Conservation (phyloP, 192 early-diverging fungal genomes). For the Coemansia sp. region DNA sequence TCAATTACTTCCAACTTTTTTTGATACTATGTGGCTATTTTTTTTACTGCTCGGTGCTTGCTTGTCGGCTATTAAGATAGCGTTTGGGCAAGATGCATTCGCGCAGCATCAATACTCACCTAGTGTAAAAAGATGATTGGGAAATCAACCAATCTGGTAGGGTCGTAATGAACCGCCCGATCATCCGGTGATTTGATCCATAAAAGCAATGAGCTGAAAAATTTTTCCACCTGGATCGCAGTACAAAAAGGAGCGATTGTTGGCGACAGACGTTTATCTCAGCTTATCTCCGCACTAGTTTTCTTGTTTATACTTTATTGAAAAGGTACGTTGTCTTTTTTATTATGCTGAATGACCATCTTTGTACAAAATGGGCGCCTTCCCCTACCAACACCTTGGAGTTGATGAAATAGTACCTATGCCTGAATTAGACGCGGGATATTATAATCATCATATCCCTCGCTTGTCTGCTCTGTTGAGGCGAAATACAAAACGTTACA, state of each 20-base stretch:
- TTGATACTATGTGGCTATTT: too few relatives aligned
- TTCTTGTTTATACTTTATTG: not conserved
- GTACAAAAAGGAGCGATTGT: not conserved
- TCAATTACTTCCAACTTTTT: too few relatives aligned
- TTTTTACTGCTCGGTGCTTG: too few relatives aligned
- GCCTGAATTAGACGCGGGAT: conserved; percentile 59
- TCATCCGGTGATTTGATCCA: conserved; percentile 3
- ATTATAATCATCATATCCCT: conserved; percentile 52
- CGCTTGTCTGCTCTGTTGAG: conserved; percentile 58
- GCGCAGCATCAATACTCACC: too few relatives aligned
- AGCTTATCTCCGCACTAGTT: not conserved
- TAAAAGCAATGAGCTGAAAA: conserved; percentile 1
- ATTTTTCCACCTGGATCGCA: not conserved
- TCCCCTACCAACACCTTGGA: conserved; percentile 18
- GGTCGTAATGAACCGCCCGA: not conserved
- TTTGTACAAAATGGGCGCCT: conserved; percentile 1
- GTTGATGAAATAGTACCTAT: conserved; percentile 56
- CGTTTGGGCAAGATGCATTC: too few relatives aligned
- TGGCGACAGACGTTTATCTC: not conserved
- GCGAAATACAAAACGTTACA: conserved; percentile 28
- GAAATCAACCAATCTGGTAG: not conserved
- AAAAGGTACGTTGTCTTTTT: conserved; percentile 6
- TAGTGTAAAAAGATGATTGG: too few relatives aligned
- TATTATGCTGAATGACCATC: not conserved
- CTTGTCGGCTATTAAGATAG: too few relatives aligned